Conservation (phyloP, 1,139 yeast genomes). For the Candida sp. region DNA sequence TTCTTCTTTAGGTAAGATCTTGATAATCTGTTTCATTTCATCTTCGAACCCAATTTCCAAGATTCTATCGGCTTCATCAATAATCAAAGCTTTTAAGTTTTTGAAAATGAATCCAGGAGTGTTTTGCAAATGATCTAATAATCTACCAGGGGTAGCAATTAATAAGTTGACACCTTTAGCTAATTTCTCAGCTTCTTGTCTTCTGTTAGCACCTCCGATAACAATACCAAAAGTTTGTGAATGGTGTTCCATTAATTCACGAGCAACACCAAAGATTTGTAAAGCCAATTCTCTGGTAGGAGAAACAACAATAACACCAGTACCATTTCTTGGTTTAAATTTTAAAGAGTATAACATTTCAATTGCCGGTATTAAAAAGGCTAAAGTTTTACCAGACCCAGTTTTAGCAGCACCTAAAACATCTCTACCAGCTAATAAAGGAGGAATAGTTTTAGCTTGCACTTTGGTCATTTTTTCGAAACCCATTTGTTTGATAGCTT, state of each 20-base stretch:
- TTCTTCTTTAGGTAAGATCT: slow-evolving; percentile 87
- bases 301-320: slow-evolving; percentile 82
- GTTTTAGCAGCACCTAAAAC: slow-evolving; percentile 98
- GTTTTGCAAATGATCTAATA: slow-evolving; percentile 94
- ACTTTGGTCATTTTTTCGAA: slow-evolving; percentile 88
- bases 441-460: slow-evolving; percentile 93
- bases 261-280: slow-evolving; percentile 95
- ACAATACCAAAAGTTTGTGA: slow-evolving; percentile 95
- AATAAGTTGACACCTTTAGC: slow-evolving; percentile 90
- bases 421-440: slow-evolving; percentile 90
- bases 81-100: slow-evolving; percentile 88
- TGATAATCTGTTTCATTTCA: slow-evolving; percentile 96
- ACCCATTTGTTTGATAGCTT: slow-evolving; percentile 84
- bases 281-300: slow-evolving; percentile 90
- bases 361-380: slow-evolving; percentile 92
- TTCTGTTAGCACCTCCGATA: slow-evolving; percentile 97
- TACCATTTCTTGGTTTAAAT: slow-evolving; percentile 63
- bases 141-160: slow-evolving; percentile 97
- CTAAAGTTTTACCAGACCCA: slow-evolving; percentile 96
- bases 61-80: slow-evolving; percentile 97
- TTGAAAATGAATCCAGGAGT: slow-evolving; percentile 93
- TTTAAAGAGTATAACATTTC: slow-evolving; percentile 84
- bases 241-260: slow-evolving; percentile 88
- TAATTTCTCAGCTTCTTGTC: slow-evolving; percentile 94
- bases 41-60: slow-evolving; percentile 98